Evolutionary conservation across 2,329 filamentous ascomycete species (phyloP), one percentile per base, ranked within the genome.

Genomic region (Pestalotiopsis sp.): DNA sequence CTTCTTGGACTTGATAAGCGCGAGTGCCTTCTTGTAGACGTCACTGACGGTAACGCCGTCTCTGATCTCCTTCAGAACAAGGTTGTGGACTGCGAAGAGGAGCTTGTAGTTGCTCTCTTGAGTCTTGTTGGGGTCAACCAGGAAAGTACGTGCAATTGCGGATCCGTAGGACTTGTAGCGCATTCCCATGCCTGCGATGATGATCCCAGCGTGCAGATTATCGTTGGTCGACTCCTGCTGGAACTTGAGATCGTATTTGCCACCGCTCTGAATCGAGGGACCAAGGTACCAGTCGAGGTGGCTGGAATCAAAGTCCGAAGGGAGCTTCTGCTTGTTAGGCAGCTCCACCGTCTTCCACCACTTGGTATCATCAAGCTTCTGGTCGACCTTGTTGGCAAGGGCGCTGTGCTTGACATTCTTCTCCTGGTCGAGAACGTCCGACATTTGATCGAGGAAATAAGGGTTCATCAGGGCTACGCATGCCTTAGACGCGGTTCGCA

Each of bases 361-460:
- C 76, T 97, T 97, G 65, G 89, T 85, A 75, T 99, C 94, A 75
- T 98, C 95, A 68, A 99, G 91, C 83, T 98, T 98, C 76, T 90
- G 89, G 73, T 95, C 91, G 39, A 99, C 92, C 81, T 95, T 96
- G 75, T 93, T 90, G n/a, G 93, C 91, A 7, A 99, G 87, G 2
- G 88, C 87, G 72, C 91, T 93, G 82, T 99, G 96, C 72, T 94
- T 96, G 78, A 98, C 94, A 79, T 97, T 97, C 85, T 97, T 98
- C 80, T 98, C 97, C 73, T 95, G 92, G 77, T 99, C 96, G 70
- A 99, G 89, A 66, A 98, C 92, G 74, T 93, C 92, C 64, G 95
- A 97, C 95, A 99, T 98, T 80, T 98, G 95, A 78, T 99, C 96
- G 73, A 99, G 91, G 80, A 98, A 98, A 81, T 96, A 99, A 69